These are phyloP conservation scores for Tylopilus vinaceipallidus DNA, from an alignment of 768 basidiomycete genomes.

Conservation along the genomic window DNA sequence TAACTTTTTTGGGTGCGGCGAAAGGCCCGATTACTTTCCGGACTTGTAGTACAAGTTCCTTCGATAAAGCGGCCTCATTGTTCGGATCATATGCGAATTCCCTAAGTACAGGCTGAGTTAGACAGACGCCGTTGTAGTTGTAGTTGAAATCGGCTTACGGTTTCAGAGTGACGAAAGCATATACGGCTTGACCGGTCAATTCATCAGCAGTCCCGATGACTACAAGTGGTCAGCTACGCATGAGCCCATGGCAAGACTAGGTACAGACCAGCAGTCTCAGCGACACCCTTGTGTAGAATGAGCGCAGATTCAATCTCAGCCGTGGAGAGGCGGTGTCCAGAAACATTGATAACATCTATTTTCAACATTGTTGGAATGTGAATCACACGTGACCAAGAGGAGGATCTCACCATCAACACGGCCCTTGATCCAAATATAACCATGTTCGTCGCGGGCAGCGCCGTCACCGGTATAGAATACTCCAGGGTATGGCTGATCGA, in stretches of 20 bases:
- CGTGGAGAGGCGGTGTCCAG: constrained; percentile 94
- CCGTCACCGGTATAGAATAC: constrained; percentile 98
- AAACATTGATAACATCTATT: constrained; percentile 94
- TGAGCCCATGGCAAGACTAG: background rate
- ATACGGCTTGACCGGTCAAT: constrained; percentile 91
- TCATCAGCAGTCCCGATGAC: constrained; percentile 87
- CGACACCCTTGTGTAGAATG: constrained; percentile 91
- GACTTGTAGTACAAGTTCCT: constrained; percentile 92
- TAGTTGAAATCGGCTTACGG: constrained; percentile 53
- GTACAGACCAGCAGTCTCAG: constrained; percentile 78
- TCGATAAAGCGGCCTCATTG: constrained; percentile 68
- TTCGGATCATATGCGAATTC: constrained; percentile 77
- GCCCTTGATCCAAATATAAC: constrained; percentile 99
- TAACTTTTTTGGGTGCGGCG: constrained; percentile 93
- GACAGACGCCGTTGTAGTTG: background rate
- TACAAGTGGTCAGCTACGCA: constrained; percentile 12
- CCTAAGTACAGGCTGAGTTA: constrained; percentile 32
- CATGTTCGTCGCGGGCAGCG: constrained; percentile 89
- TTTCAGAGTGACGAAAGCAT: constrained; percentile 91
- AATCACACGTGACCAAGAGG: background rate
- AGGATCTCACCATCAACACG: constrained; percentile 78
- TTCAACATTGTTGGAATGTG: background rate
- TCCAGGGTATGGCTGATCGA: constrained; percentile 72
- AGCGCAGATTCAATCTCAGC: constrained; percentile 98
- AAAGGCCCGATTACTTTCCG: constrained; percentile 98